These are phyloP conservation scores for Phytophthora ohioensis DNA, from an alignment of 352 stramenopile species.

Conservation along the genomic window DNA sequence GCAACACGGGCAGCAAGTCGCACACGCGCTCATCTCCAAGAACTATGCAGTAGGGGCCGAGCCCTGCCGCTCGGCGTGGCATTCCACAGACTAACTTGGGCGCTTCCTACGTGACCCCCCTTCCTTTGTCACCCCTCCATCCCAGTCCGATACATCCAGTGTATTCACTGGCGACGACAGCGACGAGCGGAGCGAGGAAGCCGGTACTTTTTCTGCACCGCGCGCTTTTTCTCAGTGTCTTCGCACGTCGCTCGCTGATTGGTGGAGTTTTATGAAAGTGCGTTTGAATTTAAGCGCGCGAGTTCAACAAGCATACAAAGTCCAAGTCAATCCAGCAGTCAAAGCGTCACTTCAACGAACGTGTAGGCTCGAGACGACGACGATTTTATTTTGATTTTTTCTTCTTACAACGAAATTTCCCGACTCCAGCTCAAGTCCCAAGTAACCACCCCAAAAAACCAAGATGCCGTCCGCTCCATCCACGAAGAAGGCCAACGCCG, in stretches of 20 bases:
- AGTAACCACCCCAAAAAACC: conserved; percentile 4
- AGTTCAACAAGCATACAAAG: conserved; percentile 24
- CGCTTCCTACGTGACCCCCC: conserved; percentile 48
- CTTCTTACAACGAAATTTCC: conserved; percentile 56
- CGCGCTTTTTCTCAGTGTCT: conserved; percentile 37
- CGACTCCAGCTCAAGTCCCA: conserved; percentile 34
- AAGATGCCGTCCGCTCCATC: conserved; percentile 60
- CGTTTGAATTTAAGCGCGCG: conserved; percentile 39
- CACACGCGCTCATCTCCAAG: not conserved
- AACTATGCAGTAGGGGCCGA: conserved; percentile 4
- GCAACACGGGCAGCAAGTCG: conserved; percentile 7
- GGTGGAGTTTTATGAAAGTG: conserved; percentile 37
- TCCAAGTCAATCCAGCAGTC: conserved; percentile 8
- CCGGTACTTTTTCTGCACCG: conserved; percentile 14
- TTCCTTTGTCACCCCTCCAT: conserved; percentile 47
- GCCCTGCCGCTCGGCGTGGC: conserved; percentile 24
- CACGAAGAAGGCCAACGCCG: conserved; percentile 70
- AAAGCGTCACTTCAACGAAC: conserved; percentile 32
- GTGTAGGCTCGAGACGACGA: conserved; percentile 22
- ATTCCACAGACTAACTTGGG: conserved; percentile 40
- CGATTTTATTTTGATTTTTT: conserved; percentile 27
- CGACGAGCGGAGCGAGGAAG: conserved; percentile 21
- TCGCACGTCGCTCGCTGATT: conserved; percentile 51
- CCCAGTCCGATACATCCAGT: conserved; percentile 30
- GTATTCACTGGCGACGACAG: conserved; percentile 27